Evolutionary conservation across 164 flowering plant species (phyloP), one percentile per base, ranked within the genome.

Genomic region (Vitis rupestris): DNA sequence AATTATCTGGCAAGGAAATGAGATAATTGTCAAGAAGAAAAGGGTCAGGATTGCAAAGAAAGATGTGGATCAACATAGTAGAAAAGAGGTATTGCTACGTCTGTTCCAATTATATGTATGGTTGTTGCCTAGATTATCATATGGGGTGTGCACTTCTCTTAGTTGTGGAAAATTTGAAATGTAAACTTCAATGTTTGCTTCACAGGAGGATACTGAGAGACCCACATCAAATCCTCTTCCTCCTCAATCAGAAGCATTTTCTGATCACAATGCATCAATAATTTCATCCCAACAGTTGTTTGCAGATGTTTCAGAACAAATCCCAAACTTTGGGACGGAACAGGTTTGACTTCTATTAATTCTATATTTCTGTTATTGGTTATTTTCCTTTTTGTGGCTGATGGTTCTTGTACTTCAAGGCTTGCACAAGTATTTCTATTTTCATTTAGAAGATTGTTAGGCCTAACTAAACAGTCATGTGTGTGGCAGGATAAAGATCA

Each of bases 151-250:
- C 13, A n/a, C 30, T 19, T 55, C 10, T 6, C 47, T 51, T 48
- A 50, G 71, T 61, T 53, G n/a, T 12, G 48, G 57, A 23, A 64
- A 50, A n/a, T 11, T 13, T 10, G 17, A 44, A 71, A 4, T 37
- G 13, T 19, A 27, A 14, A 55, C n/a, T 10, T 49, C 57, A 17
- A 53, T 14, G 8, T 55, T 70, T 68, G 10, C 54, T 64, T 72
- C 55, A 17, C 84, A 95, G 99, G 91, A 95, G 99, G 91, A 81
- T 85, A 77, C 72, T 47, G 82, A 84, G 55, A 84, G 97, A 77
- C 99, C 99, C 12, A 93, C 89, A 65, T 91, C 97, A 60, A 90
- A 95, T 74, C 99, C 99, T 70, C 93, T 95, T 79, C 94, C 98
- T 79, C 99, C 98, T 56, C 90, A 90, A 65, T 90, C 96, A 63